Conservation (phyloP, 371 early-diverging fungal species). For the Saksenaea vasiformis region DNA sequence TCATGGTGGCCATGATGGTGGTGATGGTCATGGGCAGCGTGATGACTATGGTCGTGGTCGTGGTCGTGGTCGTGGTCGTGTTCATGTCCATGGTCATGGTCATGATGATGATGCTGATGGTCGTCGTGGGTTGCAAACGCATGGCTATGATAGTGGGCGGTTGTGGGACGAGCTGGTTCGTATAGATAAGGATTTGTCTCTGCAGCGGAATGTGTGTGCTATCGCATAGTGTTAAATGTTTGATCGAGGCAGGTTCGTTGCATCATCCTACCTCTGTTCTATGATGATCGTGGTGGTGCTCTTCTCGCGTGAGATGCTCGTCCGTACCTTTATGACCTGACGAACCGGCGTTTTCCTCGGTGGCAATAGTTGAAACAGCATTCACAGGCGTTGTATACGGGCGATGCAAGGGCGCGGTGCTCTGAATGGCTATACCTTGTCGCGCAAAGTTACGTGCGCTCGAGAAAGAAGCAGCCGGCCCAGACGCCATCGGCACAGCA, state of each 20-base stretch:
- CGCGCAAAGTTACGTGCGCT: slow-evolving; percentile 3
- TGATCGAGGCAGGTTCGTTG: neutral
- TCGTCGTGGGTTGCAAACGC: slow-evolving; percentile 2
- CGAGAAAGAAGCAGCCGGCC: slow-evolving; percentile 10
- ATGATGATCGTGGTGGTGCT: neutral
- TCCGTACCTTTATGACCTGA: neutral
- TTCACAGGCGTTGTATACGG: neutral
- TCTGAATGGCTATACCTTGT: neutral
- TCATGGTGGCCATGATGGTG: slow-evolving; percentile 26
- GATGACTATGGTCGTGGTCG: slow-evolving; percentile 21
- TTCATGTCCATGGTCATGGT: slow-evolving; percentile 23
- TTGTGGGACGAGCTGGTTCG: slow-evolving; percentile 2
- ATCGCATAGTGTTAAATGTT: neutral
- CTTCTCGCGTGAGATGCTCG: neutral
- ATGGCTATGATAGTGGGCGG: slow-evolving; percentile 12
- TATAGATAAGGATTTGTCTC: neutral
- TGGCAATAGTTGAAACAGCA: neutral
- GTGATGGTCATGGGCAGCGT: slow-evolving; percentile 19
- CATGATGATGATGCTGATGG: slow-evolving; percentile 20
- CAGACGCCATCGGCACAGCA: neutral
- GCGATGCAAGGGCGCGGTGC: neutral
- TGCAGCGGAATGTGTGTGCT: neutral
- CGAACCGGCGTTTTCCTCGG: neutral
- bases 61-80: slow-evolving; percentile 22
- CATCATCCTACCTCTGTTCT: neutral